These are phyloP conservation scores for Trypethelium eluteriae DNA, from an alignment of 495 filamentous ascomycete genomes.

Conservation along the genomic window DNA sequence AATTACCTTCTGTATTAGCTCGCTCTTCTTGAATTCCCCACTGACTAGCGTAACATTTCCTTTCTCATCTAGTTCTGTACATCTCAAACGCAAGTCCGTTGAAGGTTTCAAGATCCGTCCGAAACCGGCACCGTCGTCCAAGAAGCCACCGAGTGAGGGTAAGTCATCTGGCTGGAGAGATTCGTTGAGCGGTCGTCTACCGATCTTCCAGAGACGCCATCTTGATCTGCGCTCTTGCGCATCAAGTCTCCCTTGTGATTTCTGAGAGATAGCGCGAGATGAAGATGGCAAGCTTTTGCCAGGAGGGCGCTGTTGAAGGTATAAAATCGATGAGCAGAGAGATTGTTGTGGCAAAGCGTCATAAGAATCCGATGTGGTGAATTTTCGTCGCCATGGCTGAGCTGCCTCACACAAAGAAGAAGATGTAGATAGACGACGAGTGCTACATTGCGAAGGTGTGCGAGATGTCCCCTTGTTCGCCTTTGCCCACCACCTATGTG, in stretches of 20 bases:
- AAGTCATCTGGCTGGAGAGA: slow-evolving; percentile 43
- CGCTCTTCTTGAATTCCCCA: slow-evolving; percentile 93
- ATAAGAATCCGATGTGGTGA: not conserved
- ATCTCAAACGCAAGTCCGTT: slow-evolving; percentile 74
- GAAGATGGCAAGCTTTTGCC: not conserved
- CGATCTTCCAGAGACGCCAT: slow-evolving; percentile 18
- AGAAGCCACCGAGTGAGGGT: slow-evolving; percentile 40
- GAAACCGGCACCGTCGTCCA: slow-evolving; percentile 44
- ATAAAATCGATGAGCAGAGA: slow-evolving; percentile 7
- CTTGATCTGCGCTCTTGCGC: not conserved
- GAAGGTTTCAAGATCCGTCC: slow-evolving; percentile 63
- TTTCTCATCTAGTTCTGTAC: slow-evolving; percentile 88
- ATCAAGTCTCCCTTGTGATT: not conserved
- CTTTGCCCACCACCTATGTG: not conserved
- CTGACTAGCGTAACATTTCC: slow-evolving; percentile 93
- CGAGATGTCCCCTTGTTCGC: not conserved
- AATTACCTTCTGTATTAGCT: slow-evolving; percentile 88
- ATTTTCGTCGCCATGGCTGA: not conserved
- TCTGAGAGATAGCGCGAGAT: not conserved
- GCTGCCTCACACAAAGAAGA: not conserved
- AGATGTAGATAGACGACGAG: not conserved
- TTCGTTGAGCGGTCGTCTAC: slow-evolving; percentile 12
- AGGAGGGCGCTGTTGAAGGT: not conserved
- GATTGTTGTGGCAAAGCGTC: not conserved
- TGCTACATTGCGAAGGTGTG: not conserved